A percentile compares a stretch with the other conserved stretches of the same genome.
These are phyloP conservation scores for Coriolopsis trogii DNA, from an alignment of 1,284 basidiomycete genomes.

Conservation along the genomic window DNA sequence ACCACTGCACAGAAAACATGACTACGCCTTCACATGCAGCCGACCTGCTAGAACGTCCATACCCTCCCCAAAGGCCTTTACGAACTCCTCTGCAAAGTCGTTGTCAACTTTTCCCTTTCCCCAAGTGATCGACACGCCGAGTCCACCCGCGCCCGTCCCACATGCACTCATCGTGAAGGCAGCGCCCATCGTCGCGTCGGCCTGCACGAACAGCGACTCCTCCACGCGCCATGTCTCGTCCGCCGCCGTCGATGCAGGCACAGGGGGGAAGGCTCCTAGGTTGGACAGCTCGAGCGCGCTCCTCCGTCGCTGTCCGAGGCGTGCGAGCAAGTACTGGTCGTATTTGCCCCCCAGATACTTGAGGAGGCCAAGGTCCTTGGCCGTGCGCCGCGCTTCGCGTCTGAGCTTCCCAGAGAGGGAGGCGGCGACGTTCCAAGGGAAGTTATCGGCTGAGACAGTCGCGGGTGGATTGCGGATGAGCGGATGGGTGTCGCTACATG, in stretches of 20 bases:
- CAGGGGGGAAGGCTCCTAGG: conserved; percentile 32
- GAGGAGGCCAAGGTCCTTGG: conserved; percentile 37
- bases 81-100: conserved; percentile 35
- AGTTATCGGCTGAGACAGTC: conserved; percentile 9
- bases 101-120: conserved; percentile 35
- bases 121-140: conserved; percentile 40
- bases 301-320: conserved; percentile 36
- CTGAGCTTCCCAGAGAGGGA: conserved; percentile 13
- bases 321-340: conserved; percentile 31
- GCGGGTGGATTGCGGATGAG: conserved; percentile 14
- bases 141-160: conserved; percentile 36
- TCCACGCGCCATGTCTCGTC: conserved; percentile 23
- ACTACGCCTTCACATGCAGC: too few species aligned
- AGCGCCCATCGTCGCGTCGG: conserved; percentile 35
- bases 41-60: too few species aligned
- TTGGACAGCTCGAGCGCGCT: conserved; percentile 40
- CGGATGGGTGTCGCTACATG: conserved; percentile 23
- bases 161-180: conserved; percentile 41
- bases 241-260: background rate
- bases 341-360: conserved; percentile 37
- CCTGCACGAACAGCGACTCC: conserved; percentile 35
- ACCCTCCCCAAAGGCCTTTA: conserved; percentile 21
- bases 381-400: conserved; percentile 20
- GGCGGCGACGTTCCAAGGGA: conserved; percentile 31
- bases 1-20: too few species aligned